phyloP scores from a whole-genome alignment of 495 filamentous ascomycete species.

The Penicillium parvum region DNA sequence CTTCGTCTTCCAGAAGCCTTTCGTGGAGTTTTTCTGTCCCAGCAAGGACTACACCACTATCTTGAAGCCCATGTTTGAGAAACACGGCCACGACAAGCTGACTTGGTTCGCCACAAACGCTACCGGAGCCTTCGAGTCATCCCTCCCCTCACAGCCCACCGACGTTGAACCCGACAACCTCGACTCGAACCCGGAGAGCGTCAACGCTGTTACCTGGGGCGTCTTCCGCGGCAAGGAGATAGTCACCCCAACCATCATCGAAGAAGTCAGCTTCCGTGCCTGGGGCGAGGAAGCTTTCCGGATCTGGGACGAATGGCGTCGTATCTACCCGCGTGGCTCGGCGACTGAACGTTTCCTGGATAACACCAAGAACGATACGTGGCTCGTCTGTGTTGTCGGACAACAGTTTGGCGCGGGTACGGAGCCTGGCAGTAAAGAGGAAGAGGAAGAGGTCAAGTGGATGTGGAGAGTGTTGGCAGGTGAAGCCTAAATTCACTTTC shows the following conservation, averaged over 20 bases:
- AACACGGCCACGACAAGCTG: slow-evolving; percentile 56
- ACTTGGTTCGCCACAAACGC: slow-evolving; percentile 82
- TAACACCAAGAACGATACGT: slow-evolving; percentile 59
- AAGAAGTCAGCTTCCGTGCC: slow-evolving; percentile 88
- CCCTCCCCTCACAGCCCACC: slow-evolving; percentile 35
- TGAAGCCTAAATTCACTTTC: slow-evolving; percentile 11
- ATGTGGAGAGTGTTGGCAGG: slow-evolving; percentile 41
- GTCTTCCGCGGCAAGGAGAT: slow-evolving; percentile 96
- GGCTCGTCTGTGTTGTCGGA: slow-evolving; percentile 89
- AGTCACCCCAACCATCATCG: slow-evolving; percentile 94
- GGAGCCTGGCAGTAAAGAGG: slow-evolving; percentile 37
- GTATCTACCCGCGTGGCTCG: slow-evolving; percentile 68
- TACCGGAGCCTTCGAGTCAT: slow-evolving; percentile 65
- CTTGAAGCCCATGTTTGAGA: slow-evolving; percentile 57
- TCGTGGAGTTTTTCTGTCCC: slow-evolving; percentile 92
- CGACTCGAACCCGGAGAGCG: slow-evolving; percentile 45
- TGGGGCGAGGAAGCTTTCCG: slow-evolving; percentile 96
- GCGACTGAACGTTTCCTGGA: slow-evolving; percentile 66
- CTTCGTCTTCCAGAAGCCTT: slow-evolving; percentile 97
- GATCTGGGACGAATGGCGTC: slow-evolving; percentile 91
- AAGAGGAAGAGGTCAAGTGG: slow-evolving; percentile 40
- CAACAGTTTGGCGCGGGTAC: slow-evolving; percentile 63
- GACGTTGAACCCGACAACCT: slow-evolving; percentile 35
- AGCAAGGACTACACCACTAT: slow-evolving; percentile 56
- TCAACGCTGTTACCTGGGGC: slow-evolving; percentile 97